Percentiles rank a stretch among this genome's conserved stretches.
phyloP scores from a whole-genome alignment of 2,329 filamentous ascomycete genomes.

The Clonostachys chloroleuca region DNA sequence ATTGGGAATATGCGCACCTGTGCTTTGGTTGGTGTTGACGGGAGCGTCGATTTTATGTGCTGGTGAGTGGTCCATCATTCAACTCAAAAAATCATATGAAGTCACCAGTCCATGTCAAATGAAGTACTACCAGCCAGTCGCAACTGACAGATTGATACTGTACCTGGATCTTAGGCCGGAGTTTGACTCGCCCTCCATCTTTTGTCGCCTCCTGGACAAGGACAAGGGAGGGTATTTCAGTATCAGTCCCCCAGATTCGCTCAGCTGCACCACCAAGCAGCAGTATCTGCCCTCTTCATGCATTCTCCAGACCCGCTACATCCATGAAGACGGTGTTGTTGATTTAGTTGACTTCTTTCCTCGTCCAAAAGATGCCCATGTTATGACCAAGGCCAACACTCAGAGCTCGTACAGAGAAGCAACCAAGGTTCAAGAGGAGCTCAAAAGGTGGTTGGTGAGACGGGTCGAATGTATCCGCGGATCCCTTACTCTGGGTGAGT shows the following conservation, averaged over 20 bases:
- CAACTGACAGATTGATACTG: too few relatives aligned
- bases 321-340: conserved; percentile 70
- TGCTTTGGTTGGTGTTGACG: conserved; percentile 69
- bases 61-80: conserved; percentile 42
- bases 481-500: conserved; percentile 51
- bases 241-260: conserved; percentile 49
- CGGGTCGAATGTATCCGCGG: conserved; percentile 71
- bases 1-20: conserved; percentile 80
- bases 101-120: not conserved
- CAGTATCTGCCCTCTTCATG: conserved; percentile 73
- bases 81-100: not conserved
- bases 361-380: conserved; percentile 54
- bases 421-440: conserved; percentile 49
- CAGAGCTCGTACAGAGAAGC: conserved; percentile 51
- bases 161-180: conserved; percentile 51
- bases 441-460: conserved; percentile 68
- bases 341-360: conserved; percentile 75
- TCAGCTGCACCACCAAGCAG: conserved; percentile 66
- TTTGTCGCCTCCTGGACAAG: conserved; percentile 71
- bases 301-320: conserved; percentile 73
- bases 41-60: conserved; percentile 74
- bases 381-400: conserved; percentile 38
- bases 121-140: too few relatives aligned
- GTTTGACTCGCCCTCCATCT: conserved; percentile 73
- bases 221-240: conserved; percentile 71